A percentile compares a stretch with the other conserved stretches of the same genome.
Conservation (phyloP, 306 rosid genomes). For the Cicer bijugum region DNA sequence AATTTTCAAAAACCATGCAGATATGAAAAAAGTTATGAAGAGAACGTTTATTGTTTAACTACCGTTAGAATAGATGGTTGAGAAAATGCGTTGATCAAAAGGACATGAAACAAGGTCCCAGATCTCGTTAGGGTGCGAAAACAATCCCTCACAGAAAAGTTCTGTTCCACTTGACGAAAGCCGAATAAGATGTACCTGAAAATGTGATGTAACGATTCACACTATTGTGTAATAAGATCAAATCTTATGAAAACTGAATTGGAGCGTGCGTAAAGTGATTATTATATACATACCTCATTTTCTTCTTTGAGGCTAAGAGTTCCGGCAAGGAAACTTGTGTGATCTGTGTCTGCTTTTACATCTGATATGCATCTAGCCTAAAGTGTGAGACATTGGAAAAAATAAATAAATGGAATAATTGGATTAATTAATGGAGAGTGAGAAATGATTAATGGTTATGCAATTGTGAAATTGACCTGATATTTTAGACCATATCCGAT, state of each 20-base stretch:
- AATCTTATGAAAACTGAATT: constrained; percentile 23
- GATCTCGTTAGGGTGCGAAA: constrained; percentile 95
- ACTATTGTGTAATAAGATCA: constrained; percentile 38
- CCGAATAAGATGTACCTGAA: constrained; percentile 89
- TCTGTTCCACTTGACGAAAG: constrained; percentile 90
- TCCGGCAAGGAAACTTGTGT: constrained; percentile 89
- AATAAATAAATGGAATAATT: constrained; percentile 3
- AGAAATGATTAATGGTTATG: constrained; percentile 5
- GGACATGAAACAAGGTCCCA: constrained; percentile 98
- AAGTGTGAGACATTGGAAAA: background rate
- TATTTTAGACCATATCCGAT: constrained; percentile 95
- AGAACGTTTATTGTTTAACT: constrained; percentile 14
- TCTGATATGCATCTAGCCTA: constrained; percentile 97
- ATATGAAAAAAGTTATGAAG: background rate
- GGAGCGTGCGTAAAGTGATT: background rate
- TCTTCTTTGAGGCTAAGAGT: constrained; percentile 97
- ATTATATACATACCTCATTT: constrained; percentile 67
- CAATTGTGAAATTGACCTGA: constrained; percentile 60
- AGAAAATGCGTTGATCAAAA: constrained; percentile 93
- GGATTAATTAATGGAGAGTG: background rate
- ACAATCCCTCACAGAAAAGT: constrained; percentile 92
- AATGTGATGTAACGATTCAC: constrained; percentile 29
- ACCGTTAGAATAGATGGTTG: constrained; percentile 92
- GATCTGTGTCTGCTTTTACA: constrained; percentile 94
- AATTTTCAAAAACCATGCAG: background rate